Evolutionary conservation across 345 rosid genomes (phyloP).

Genomic region (Linum trigynum): DNA sequence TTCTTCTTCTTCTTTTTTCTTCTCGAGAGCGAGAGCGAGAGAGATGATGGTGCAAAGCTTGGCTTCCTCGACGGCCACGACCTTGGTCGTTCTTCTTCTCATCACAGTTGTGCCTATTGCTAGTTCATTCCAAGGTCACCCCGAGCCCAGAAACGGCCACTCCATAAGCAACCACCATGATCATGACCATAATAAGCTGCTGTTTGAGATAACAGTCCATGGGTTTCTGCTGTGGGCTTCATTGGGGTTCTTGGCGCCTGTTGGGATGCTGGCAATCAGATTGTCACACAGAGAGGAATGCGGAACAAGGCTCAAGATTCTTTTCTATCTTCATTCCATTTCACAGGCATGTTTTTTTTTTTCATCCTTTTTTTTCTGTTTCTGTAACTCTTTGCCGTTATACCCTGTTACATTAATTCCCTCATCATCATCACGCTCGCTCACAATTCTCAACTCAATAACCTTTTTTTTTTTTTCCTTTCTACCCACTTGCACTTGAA

Average conservation of each 20-base stretch:
- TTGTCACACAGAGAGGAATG: slow-evolving; percentile 50
- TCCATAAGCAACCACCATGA: slow-evolving; percentile 6
- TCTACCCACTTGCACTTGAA: slow-evolving; percentile 5
- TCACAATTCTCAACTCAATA: not conserved
- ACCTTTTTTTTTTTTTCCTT: too few relatives aligned
- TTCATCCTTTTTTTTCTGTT: not conserved
- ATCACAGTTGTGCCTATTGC: slow-evolving; percentile 23
- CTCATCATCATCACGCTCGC: slow-evolving; percentile 1
- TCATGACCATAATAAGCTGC: slow-evolving; percentile 31
- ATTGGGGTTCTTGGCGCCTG: slow-evolving; percentile 74
- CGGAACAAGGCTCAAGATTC: slow-evolving; percentile 41
- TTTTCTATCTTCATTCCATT: slow-evolving; percentile 55
- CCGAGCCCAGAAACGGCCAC: slow-evolving; percentile 4
- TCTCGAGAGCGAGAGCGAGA: too few relatives aligned
- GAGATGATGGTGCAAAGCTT: too few relatives aligned
- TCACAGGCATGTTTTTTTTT: slow-evolving; percentile 48
- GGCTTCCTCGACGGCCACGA: too few relatives aligned
- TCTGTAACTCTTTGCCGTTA: too few relatives aligned
- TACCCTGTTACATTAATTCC: not conserved
- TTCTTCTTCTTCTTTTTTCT: too few relatives aligned
- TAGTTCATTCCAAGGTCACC: slow-evolving; percentile 17
- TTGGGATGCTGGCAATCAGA: slow-evolving; percentile 62
- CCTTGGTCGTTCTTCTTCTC: slow-evolving; percentile 11
- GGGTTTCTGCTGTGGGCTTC: slow-evolving; percentile 85
- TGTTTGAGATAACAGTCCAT: slow-evolving; percentile 50